These are phyloP conservation scores for Saccharomyces hybrid DNA, from an alignment of 1,139 yeast species.

Conservation along the genomic window DNA sequence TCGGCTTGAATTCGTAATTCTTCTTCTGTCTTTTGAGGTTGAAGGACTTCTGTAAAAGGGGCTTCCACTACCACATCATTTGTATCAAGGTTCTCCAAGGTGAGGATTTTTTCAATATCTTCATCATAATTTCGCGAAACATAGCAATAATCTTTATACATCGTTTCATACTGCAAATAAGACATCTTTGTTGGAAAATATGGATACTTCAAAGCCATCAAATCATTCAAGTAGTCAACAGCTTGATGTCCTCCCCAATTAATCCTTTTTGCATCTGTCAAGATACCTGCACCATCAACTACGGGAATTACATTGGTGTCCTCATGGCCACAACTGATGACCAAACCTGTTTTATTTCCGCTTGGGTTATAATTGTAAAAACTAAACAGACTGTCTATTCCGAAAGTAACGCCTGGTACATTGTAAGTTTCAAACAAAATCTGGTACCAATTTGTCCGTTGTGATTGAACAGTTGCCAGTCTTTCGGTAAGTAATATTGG, in stretches of 20 bases:
- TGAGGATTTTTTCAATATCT: conserved; percentile 52
- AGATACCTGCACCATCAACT: conserved; percentile 52
- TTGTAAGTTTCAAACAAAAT: conserved; percentile 70
- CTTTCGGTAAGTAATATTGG: conserved; percentile 82
- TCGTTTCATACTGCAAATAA: conserved; percentile 51
- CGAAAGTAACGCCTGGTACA: conserved; percentile 68
- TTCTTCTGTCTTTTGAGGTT: conserved; percentile 73
- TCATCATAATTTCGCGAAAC: conserved; percentile 59
- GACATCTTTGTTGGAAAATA: conserved; percentile 74
- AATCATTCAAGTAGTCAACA: conserved; percentile 51
- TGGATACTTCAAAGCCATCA: conserved; percentile 79
- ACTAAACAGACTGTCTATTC: conserved; percentile 75
- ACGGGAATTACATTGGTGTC: conserved; percentile 81
- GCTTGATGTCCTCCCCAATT: conserved; percentile 89
- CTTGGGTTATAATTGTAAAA: conserved; percentile 44
- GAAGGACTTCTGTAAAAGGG: conserved; percentile 58
- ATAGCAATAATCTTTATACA: conserved; percentile 73
- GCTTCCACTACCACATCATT: conserved; percentile 80
- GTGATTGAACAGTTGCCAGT: conserved; percentile 60
- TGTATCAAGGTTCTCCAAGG: conserved; percentile 53
- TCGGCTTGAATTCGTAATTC: conserved; percentile 72
- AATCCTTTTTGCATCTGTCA: conserved; percentile 67
- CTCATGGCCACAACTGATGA: conserved; percentile 76
- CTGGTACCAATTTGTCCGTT: conserved; percentile 70
- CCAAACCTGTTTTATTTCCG: conserved; percentile 49